A percentile compares a stretch with the other conserved stretches of the same genome.
These are phyloP conservation scores for Adansonia rubrostipa DNA, from an alignment of 441 rosid species.

Conservation along the genomic window DNA sequence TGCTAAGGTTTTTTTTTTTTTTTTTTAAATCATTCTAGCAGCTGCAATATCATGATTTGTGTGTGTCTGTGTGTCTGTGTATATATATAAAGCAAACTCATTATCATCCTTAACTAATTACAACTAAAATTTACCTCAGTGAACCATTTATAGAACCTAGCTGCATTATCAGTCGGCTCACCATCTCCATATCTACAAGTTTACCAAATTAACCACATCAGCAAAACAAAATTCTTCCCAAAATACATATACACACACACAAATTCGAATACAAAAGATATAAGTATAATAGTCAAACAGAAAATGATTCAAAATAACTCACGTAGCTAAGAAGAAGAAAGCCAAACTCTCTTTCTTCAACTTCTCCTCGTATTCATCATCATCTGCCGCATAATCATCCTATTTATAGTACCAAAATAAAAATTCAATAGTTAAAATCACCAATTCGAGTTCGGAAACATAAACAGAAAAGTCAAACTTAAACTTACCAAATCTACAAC, in stretches of 20 bases:
- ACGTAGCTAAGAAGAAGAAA: conserved; percentile 95
- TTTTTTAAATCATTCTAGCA: neutral
- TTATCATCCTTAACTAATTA: neutral
- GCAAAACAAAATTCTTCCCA: neutral
- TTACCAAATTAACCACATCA: conserved; percentile 23
- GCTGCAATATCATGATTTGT: neutral
- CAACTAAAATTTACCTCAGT: conserved; percentile 61
- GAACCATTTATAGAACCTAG: conserved; percentile 98
- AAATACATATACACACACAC: neutral
- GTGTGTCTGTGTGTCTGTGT: no score
- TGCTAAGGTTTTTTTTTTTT: neutral
- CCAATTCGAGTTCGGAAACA: neutral
- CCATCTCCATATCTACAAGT: conserved; percentile 91
- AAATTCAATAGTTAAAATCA: neutral
- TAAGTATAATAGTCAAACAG: neutral
- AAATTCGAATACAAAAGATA: neutral
- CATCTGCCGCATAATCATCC: conserved; percentile 97
- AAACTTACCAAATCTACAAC: conserved; percentile 76
- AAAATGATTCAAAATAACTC: conserved; percentile 36
- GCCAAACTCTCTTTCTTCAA: conserved; percentile 80
- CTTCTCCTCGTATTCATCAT: conserved; percentile 88
- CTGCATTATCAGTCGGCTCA: conserved; percentile 98
- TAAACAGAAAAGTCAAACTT: neutral
- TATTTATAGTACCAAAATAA: conserved; percentile 21
- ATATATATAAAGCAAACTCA: neutral